Base-by-base conservation (phyloP, 768 basidiomycete species). In the Termitomyces sp. region DNA sequence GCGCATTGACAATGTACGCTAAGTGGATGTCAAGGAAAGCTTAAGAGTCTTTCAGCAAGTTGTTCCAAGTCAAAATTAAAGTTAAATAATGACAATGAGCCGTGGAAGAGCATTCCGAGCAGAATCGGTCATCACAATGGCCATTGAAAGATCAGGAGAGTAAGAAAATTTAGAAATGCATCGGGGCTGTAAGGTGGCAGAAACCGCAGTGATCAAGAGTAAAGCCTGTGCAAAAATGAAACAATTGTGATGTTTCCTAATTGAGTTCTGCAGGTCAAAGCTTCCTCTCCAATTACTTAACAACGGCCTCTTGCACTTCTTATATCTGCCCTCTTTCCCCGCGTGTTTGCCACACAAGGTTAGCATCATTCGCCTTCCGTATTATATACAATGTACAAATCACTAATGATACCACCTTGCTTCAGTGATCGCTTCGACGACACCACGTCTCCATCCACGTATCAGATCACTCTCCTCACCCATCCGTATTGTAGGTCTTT, bases 211-310 rank as follows among this genome's bases (percentile, higher is more conserved):
- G n/a, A n/a, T n/a, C n/a, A n/a, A n/a, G n/a, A n/a, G n/a, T n/a
- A n/a, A n/a, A n/a, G n/a, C n/a, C n/a, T n/a, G n/a, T n/a, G n/a
- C n/a, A 44, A 22, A 44, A 25, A 9, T 7, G 22, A 20, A 50
- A 53, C 52, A 53, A 53, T 53, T 53, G 44, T 9, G 23, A 25
- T 38, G 44, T 38, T 53, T 45, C 52, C 52, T 46, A 12, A 47
- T 47, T 47, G 52, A 33, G 52, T 44, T 53, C 25, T 49, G 48
- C 18, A n/a, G 48, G 48, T 16, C 48, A 49, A 49, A 49, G 48
- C 48, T 36, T 15, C 33, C 9, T 38, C 23, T 49, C 36, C 23
- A 36, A 16, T 49, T 22, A 16, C 25, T 49, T 49, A 48, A 48
- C 23, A 42, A 42, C 48, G 25, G 12, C 23, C 1, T 35, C 11